Base-by-base conservation (phyloP, 306 rosid species). In the Cicer bijugum region DNA sequence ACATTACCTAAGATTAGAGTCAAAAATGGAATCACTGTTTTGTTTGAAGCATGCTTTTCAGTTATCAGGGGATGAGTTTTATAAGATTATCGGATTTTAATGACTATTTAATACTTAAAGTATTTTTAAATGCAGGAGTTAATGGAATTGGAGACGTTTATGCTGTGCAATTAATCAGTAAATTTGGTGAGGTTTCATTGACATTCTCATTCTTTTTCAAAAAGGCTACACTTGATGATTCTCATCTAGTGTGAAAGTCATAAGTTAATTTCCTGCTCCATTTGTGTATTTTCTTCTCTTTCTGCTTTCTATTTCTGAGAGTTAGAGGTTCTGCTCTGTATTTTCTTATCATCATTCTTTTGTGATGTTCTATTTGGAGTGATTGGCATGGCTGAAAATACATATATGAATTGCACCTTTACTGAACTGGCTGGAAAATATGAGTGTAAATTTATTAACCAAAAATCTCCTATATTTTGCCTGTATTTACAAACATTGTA, bases 141-240 rank as follows among this genome's bases (percentile, higher is more conserved):
- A 85, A 82, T 59, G 98, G 98, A 66, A 94, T 94, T 79, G 98
- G 98, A 78, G 86, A 89, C 14, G 91, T 87, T 38, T 83, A 89
- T 84, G 98, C 97, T 47, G 92, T 89, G 77, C 88, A 93, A 77
- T 84, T 94, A 75, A 64, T 94, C 76, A 72, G 91, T 76, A 87
- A 65, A 80, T 94, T 88, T 70, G 98, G 98, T 93, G 71, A 57
- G 91, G 64, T 74, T 59, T 44, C 62, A 70, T 23, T 10, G 47
- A 59, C 61, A 67, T 57, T 59, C 61, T 74, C 65, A 43, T 78
- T 45, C 52, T 57, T 75, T 74, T 47, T 28, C 53, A 10, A 4
- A 16, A 74, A 63, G 39, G 12, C 48, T 50, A 63, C 35, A 39
- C 57, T 76, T 28, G 60, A 64, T 55, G 60, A 50, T 67, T 77